Evolutionary conservation across 1,139 yeast genomes (phyloP), one percentile per base, ranked within the genome.

Genomic region (Debaryomycetaceae sp.): DNA sequence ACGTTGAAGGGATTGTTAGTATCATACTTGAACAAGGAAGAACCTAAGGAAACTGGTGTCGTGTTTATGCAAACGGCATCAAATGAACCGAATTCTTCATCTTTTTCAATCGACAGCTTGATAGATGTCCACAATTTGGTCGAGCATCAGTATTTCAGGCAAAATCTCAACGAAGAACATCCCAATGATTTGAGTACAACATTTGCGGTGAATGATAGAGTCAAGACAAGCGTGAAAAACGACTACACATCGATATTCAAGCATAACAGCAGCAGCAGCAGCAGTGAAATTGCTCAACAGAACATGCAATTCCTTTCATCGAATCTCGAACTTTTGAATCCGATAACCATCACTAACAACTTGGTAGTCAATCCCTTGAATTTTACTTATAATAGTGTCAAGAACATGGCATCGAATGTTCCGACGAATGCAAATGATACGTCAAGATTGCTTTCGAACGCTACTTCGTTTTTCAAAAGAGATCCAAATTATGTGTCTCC

Each of bases 281-380:
- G 11, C 31, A 27, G 31, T 27, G 31, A 27, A 8, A 27, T 27
- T 8, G 11, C 8, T 27, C 8, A 27, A 11, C 11, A 8, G 4
- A 11, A 27, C 11, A 11, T 27, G 7, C 36, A 37, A 23, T 34
- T 34, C 34, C 24, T 37, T 6, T 24, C 45, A 41, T 37, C 53
- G 20, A 68, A 70, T 2, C 48, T 64, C 17, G 71, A 65, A 13
- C 46, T 66, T 38, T 53, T 71, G 17, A 62, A 69, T 44, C 76
- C 77, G 0, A 48, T 67, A 5, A 65, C 56, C 42, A 50, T 71
- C 22, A 68, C 77, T 3, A 70, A 66, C 46, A 67, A 62, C 39
- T 57, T 71, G 42, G 71, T 72, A 6, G 63, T 71, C 9, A 70
- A 60, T 66, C 78, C 78, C 0, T 48, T 72, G 9, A 67, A 62